Conservation (phyloP, 768 basidiomycete species). For the Guyanaporus albipodus region DNA sequence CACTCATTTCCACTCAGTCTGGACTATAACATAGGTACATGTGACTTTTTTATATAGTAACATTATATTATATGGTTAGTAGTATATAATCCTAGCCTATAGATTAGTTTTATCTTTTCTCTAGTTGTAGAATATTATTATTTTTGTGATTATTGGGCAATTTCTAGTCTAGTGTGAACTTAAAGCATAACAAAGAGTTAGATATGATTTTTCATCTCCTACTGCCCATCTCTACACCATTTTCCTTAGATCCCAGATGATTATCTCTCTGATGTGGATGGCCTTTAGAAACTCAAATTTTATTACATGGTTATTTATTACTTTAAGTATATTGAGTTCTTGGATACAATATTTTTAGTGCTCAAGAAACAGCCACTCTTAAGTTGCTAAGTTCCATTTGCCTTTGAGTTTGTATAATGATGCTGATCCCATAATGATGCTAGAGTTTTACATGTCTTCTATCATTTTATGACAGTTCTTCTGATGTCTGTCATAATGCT, state of each 20-base stretch:
- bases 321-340: constrained; percentile 92
- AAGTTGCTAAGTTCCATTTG: constrained; percentile 30
- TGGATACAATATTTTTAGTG: constrained; percentile 94
- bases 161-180: too few species aligned
- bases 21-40: too few species aligned
- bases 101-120: too few species aligned
- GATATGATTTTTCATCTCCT: too few species aligned
- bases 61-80: too few species aligned
- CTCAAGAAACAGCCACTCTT: constrained; percentile 96
- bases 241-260: not conserved
- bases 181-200: too few species aligned
- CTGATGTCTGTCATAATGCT: constrained; percentile 90
- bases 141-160: too few species aligned
- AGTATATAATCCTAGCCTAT: too few species aligned
- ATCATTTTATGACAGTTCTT: constrained; percentile 92
- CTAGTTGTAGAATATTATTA: too few species aligned
- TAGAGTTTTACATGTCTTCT: constrained; percentile 97
- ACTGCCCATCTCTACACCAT: too few species aligned
- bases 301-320: constrained; percentile 98
- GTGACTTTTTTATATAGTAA: too few species aligned
- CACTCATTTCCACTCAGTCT: too few species aligned
- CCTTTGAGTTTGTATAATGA: not conserved
- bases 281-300: constrained; percentile 71
- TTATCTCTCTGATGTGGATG: constrained; percentile 1
- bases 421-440: not conserved